Evolutionary conservation across 441 rosid genomes (phyloP), one percentile per base, ranked within the genome.

Genomic region (Brassica balearica): DNA sequence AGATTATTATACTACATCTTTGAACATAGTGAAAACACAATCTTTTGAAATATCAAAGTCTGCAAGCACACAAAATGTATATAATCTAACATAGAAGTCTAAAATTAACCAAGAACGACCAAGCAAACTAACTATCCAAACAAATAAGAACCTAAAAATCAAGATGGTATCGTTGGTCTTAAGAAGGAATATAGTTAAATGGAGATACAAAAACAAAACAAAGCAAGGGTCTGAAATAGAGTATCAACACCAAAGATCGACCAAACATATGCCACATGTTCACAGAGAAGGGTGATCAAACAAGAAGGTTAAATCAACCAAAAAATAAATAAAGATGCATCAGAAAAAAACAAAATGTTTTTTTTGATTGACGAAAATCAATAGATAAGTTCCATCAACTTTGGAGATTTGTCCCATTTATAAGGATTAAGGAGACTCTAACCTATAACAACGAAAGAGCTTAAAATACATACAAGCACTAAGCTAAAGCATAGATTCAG

Each of bases 121-220:
- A 51, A 14, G 7, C 56, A n/a, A 48, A 51, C 58, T 51, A 51
- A 2, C 8, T 51, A 51, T 14, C 20, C 58, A 51, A 51, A 51
- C 19, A 51, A 51, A 1, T 51, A 51, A 51, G 20, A 51, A 14
- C 58, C 58, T 51, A 51, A 14, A 14, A 58, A 58, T 58, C 62
- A 58, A 58, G 62, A 58, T 58, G 62, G 27, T 19, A 9, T 56
- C 61, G 25, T 19, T 56, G 61, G 61, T 56, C 12, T 56, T 56
- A 56, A 19, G 12, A 5, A 56, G 25, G 12, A 56, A 19, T 19
- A 19, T 19, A 48, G 61, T 3, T 8, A 19, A 56, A 0, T 19
- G 12, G 27, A 58, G 14, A 59, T 1, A 15, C 60, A 17, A 14
- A 2, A 14, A 55, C 7, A 41, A 41, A 36, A 58, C 5, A 58